Conservation (phyloP, 2,329 filamentous ascomycete genomes). For the Nigrograna mackinnonii region DNA sequence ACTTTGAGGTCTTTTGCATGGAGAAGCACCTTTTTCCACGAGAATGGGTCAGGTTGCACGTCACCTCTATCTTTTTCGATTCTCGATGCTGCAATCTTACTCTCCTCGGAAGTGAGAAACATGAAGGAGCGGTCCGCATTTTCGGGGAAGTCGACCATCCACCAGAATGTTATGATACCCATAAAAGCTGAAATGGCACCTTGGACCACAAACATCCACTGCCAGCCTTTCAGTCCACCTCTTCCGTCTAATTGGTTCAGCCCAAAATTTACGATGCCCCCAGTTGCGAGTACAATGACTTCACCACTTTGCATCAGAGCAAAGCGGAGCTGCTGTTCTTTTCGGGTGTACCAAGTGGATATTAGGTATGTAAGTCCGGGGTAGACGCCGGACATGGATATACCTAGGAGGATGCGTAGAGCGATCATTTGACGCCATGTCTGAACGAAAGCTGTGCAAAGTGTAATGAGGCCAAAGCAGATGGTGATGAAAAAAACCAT, state of each 20-base stretch:
- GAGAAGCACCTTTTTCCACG: conserved; percentile 57
- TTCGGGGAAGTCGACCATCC: conserved; percentile 73
- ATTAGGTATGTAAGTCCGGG: conserved; percentile 56
- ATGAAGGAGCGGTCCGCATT: conserved; percentile 58
- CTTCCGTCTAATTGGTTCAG: conserved; percentile 66
- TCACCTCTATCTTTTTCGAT: conserved; percentile 67
- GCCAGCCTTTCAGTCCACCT: conserved; percentile 63
- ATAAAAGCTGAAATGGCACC: conserved; percentile 62
- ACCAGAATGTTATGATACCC: conserved; percentile 66
- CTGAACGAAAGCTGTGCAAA: conserved; percentile 69
- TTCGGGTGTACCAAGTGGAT: conserved; percentile 66
- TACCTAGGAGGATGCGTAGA: conserved; percentile 66
- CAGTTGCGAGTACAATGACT: conserved; percentile 67
- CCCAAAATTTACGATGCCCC: conserved; percentile 69
- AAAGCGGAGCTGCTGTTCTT: conserved; percentile 68
- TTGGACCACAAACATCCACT: conserved; percentile 72
- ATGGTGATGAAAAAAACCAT: conserved; percentile 65
- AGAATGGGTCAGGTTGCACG: conserved; percentile 59
- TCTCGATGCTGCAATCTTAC: conserved; percentile 58
- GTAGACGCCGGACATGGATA: conserved; percentile 58
- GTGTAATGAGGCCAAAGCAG: conserved; percentile 66
- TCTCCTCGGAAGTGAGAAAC: conserved; percentile 62
- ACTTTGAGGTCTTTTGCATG: conserved; percentile 65
- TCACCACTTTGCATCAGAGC: conserved; percentile 68
- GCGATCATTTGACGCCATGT: conserved; percentile 73